Evolutionary conservation across 2,329 filamentous ascomycete genomes (phyloP), one percentile per base, ranked within the genome.

Genomic region (Cryphonectria nitschkei): DNA sequence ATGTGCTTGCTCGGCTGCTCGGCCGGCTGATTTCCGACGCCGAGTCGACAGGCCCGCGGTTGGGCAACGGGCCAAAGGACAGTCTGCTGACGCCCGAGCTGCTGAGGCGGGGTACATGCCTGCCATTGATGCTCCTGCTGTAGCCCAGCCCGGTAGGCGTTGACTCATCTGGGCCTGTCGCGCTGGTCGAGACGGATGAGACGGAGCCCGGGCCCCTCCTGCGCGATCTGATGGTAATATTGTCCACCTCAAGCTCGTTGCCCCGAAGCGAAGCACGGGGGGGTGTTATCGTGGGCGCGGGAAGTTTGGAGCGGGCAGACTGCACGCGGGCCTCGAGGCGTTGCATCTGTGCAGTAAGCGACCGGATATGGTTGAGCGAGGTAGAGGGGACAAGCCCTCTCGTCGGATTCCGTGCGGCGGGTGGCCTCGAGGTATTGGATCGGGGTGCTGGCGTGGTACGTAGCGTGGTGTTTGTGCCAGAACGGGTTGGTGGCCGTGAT

Each of bases 311-410:
- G 75, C 94, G 90, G 26, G 92, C 96, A 34, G 92, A 94, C 73
- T 98, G 94, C 13, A 99, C 95, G 61, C 96, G 89, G 74, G 96
- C 93, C 80, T 98, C 96, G 73, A 99, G 90, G 75, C 94, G 93
- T 81, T 98, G 94, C 94, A 98, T 98, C 82, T 98, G 96, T 39
- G 94, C 95, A 71, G 97, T 97, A 74, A 99, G 90, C 41, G 92
- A 92, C 74, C 95, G 93, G 77, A 99, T 97, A 79, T 99, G 96
- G 75, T 93, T 92, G 65, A 99, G 88, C 1, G 96, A 98, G 73
- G 84, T 89, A 73, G 86, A 90, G 68, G 85, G 84, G 37, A 88
- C 86, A 54, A 89, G 75, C 72, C 83, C 85, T 75, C 87, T 81
- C 26, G 84, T 82, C 32, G 82, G 77, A 73, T 82, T 84, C 73